These are phyloP conservation scores for Logfia minima DNA, from an alignment of 129 eudicot genomes.

Conservation along the genomic window DNA sequence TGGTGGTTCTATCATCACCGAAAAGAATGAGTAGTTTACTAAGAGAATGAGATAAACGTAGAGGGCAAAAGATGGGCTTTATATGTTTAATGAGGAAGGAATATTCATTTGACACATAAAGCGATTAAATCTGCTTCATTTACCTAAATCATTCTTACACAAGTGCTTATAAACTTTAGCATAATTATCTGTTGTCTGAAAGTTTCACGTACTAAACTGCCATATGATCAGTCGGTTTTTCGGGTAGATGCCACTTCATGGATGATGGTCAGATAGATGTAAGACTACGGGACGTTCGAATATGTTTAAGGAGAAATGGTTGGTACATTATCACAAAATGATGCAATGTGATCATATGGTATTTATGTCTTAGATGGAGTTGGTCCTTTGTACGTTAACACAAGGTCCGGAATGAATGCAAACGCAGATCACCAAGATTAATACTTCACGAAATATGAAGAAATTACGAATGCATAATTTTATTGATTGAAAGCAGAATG, in stretches of 20 bases:
- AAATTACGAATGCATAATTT: no score
- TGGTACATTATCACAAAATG: no score
- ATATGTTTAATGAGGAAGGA: conserved; percentile 27
- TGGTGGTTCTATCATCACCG: conserved; percentile 41
- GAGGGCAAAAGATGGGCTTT: conserved; percentile 21
- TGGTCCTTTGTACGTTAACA: no score
- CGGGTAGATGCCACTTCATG: neutral
- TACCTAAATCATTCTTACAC: conserved; percentile 17
- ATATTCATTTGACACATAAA: conserved; percentile 11
- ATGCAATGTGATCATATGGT: no score
- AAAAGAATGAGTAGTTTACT: conserved; percentile 21
- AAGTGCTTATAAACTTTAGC: conserved; percentile 10
- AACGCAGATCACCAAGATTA: no score
- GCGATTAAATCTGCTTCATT: conserved; percentile 4
- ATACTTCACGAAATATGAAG: no score
- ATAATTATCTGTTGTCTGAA: neutral
- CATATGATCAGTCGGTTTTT: neutral
- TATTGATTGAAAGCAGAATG: no score
- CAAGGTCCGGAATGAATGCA: no score
- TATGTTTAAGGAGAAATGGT: neutral
- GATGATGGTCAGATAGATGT: neutral
- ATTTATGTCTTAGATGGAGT: no score
- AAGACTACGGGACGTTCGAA: neutral
- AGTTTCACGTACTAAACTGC: neutral
- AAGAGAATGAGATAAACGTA: conserved; percentile 21